Evolutionary conservation across 202 grass and related monocot species (phyloP).

Genomic region (Hordeum pubiflorum): DNA sequence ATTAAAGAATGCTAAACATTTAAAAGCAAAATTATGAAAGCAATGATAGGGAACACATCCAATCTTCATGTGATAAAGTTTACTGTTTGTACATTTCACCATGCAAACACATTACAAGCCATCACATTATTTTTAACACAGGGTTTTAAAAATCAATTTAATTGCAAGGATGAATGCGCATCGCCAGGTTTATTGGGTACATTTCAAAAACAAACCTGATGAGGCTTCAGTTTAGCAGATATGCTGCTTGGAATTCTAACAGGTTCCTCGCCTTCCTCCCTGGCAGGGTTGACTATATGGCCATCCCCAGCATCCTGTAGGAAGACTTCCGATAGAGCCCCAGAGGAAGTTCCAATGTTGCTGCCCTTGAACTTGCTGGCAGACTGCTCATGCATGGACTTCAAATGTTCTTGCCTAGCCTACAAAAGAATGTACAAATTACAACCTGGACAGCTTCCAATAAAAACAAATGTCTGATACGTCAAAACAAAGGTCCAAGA

Average conservation of each 20-base stretch:
- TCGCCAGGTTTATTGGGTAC: background rate
- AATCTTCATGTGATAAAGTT: background rate
- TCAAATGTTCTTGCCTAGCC: conserved; percentile 98
- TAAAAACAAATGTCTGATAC: conserved; percentile 9
- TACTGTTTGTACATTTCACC: conserved; percentile 1
- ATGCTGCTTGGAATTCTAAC: conserved; percentile 86
- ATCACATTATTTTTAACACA: background rate
- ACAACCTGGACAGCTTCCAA: conserved; percentile 19
- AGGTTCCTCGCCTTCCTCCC: conserved; percentile 73
- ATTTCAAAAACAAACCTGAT: conserved; percentile 53
- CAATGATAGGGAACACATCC: background rate
- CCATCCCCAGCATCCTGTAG: conserved; percentile 57
- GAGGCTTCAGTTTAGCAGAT: conserved; percentile 81
- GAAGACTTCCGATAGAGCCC: conserved; percentile 32
- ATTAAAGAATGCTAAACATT: background rate
- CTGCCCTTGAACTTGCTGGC: conserved; percentile 46
- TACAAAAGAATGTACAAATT: conserved; percentile 35
- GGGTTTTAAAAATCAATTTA: conserved; percentile 16
- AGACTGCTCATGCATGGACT: conserved; percentile 88
- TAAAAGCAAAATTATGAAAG: background rate
- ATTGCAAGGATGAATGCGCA: conserved; percentile 16
- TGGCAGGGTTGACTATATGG: conserved; percentile 78
- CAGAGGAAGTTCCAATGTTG: conserved; percentile 29
- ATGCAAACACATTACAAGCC: background rate
- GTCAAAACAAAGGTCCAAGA: conserved; percentile 3